Conservation (phyloP, 192 early-diverging fungal genomes). For the Lobosporangium transversale region DNA sequence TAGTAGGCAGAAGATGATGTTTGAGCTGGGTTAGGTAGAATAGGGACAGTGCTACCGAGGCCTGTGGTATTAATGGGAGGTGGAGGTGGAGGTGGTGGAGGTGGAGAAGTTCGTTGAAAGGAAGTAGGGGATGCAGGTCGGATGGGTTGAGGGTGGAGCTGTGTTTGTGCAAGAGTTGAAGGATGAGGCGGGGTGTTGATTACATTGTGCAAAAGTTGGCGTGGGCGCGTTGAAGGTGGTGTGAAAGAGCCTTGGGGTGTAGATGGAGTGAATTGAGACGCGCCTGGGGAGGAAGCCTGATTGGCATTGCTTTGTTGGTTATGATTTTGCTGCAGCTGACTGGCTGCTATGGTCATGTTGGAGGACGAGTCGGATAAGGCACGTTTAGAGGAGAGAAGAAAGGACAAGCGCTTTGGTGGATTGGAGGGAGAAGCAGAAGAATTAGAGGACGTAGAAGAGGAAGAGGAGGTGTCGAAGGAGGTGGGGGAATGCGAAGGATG, state of each 20-base stretch:
- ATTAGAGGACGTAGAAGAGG: neutral
- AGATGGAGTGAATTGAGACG: conserved; percentile 14
- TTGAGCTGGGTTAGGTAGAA: conserved; percentile 3
- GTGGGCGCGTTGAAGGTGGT: conserved; percentile 42
- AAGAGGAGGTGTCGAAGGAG: neutral
- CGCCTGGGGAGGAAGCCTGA: neutral
- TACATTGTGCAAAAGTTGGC: conserved; percentile 52
- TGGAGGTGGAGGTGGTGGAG: conserved; percentile 22
- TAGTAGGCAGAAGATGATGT: conserved; percentile 22
- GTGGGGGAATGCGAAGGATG: neutral
- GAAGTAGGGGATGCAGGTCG: conserved; percentile 20
- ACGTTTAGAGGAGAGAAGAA: conserved; percentile 27
- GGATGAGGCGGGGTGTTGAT: conserved; percentile 43
- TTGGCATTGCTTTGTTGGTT: conserved; percentile 9
- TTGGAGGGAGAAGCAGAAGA: neutral
- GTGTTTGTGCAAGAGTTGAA: conserved; percentile 29
- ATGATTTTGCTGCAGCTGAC: conserved; percentile 2
- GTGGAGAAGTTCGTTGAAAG: conserved; percentile 8
- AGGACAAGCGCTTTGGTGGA: conserved; percentile 6
- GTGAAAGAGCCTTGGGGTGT: conserved; percentile 42
- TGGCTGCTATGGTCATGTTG: conserved; percentile 21
- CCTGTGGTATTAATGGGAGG: conserved; percentile 42
- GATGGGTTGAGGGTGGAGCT: conserved; percentile 33
- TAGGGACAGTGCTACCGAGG: conserved; percentile 32
- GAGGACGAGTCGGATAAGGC: conserved; percentile 5